Conservation (phyloP, 2,329 filamentous ascomycete species). For the Mycocentrospora acerina region DNA sequence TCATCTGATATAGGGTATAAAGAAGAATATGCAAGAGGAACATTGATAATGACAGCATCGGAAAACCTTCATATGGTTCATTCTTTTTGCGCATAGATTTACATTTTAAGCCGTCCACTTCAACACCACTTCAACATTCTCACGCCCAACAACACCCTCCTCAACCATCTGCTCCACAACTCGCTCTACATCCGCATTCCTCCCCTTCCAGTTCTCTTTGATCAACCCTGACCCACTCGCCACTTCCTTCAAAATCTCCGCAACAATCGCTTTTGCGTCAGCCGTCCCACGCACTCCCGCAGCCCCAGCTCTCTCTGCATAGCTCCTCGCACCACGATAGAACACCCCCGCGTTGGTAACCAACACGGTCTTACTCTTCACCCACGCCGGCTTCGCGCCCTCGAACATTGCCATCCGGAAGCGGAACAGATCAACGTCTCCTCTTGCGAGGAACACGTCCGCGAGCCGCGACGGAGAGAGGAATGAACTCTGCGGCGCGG, state of each 20-base stretch:
- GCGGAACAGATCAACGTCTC: conserved; percentile 37
- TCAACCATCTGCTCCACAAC: conserved; percentile 56
- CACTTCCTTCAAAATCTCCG: conserved; percentile 48
- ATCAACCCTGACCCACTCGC: conserved; percentile 37
- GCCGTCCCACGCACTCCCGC: conserved; percentile 48
- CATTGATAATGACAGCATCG: no score
- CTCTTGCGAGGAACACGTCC: conserved; percentile 35
- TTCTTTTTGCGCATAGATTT: no score
- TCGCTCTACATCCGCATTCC: conserved; percentile 44
- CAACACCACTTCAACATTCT: conserved; percentile 25
- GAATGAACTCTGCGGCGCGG: conserved; percentile 12
- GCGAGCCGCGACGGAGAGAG: conserved; percentile 30
- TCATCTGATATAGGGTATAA: no score
- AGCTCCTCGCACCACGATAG: conserved; percentile 36
- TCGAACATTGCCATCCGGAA: conserved; percentile 30
- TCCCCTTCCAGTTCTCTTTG: conserved; percentile 42
- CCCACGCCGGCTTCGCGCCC: conserved; percentile 30
- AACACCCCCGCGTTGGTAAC: conserved; percentile 44
- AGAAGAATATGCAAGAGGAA: no score
- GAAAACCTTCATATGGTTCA: no score
- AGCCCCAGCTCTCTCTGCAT: conserved; percentile 30
- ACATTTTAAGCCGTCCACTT: conserved; percentile 4
- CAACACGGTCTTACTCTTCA: conserved; percentile 34
- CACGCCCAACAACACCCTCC: conserved; percentile 49
- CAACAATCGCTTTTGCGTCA: conserved; percentile 52